Base-by-base conservation (phyloP, 2,329 filamentous ascomycete species). In the Leptographium flavum region DNA sequence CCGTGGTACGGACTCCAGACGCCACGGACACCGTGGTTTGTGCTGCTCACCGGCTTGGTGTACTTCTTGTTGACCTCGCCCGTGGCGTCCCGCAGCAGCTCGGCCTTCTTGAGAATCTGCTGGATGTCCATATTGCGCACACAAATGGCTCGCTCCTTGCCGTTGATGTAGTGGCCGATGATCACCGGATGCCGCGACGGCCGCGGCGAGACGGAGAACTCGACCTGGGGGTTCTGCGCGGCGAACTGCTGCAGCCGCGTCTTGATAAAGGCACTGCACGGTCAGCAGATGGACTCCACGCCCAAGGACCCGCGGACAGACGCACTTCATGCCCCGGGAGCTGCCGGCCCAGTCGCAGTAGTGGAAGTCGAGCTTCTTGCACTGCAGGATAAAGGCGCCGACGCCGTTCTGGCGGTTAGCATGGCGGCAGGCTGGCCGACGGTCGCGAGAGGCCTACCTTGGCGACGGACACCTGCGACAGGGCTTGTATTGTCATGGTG, bases 341-440 rank as follows among this genome's bases (percentile, higher is more conserved):
- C 86, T 94, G 51, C 88, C 92, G 47, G 84, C 86, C 77, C 83
- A 88, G 73, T 96, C 87, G 71, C 92, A 96, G 70, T 94, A 98
- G 69, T 94, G 85, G 60, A 98, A 86, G 63, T 94, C 86, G 63
- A 98, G 71, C 60, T 82, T 84, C 72, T 87, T 94, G 79, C 92
- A 98, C 70, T 94, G 90, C 47, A 95, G 77, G 65, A 98, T 86
- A 71, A 96, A 96, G 61, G 88, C 85, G 58, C 90, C 90, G 55
- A 96, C 74, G 73, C 92, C 92, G 70, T 98, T 96, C 88, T 96
- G 41, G 9, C 4, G 11, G 50, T 49, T 27, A 49, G 45, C 17
- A 19, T 17, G 19, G 15, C 13, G 31, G 15, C 15, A 4, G 14
- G 6, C 9, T 3, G 5, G 23, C 38, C 39, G 22, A 31, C 2